phyloP scores from a whole-genome alignment of 208 protist genomes.

The Trypanosomatidae sp. region DNA sequence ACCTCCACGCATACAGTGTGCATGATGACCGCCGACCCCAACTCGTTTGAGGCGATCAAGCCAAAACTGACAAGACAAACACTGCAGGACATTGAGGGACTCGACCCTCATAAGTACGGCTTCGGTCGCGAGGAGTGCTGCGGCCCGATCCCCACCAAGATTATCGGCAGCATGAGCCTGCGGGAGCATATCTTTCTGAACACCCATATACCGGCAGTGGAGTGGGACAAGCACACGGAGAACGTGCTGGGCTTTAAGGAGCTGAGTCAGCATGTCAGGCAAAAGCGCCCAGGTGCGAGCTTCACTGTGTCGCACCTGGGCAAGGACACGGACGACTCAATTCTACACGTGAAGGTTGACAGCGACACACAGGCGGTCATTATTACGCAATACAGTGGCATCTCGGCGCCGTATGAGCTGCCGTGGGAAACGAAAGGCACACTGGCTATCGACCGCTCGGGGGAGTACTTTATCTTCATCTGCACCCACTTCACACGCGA shows the following conservation, averaged over 20 bases:
- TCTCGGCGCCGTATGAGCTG: constrained; percentile 41
- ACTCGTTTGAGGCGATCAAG: constrained; percentile 67
- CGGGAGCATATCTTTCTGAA: constrained; percentile 78
- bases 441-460: constrained; percentile 68
- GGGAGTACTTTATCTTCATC: constrained; percentile 86
- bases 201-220: constrained; percentile 48
- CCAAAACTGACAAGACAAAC: constrained; percentile 48
- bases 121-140: constrained; percentile 90
- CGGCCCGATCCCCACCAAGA: constrained; percentile 58
- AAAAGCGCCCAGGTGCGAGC: constrained; percentile 36
- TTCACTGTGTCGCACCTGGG: constrained; percentile 43
- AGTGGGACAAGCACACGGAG: constrained; percentile 66
- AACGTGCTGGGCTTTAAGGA: constrained; percentile 66
- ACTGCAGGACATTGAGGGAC: constrained; percentile 86
- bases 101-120: constrained; percentile 71
- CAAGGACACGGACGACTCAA: constrained; percentile 48
- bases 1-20: background rate
- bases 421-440: constrained; percentile 74
- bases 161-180: constrained; percentile 80
- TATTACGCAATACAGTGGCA: constrained; percentile 60
- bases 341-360: constrained; percentile 63
- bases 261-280: constrained; percentile 33
- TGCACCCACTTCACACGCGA: constrained; percentile 84
- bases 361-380: constrained; percentile 34
- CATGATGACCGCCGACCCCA: constrained; percentile 24